phyloP scores from a whole-genome alignment of 129 eudicot species.

The Deinandra increscens region DNA sequence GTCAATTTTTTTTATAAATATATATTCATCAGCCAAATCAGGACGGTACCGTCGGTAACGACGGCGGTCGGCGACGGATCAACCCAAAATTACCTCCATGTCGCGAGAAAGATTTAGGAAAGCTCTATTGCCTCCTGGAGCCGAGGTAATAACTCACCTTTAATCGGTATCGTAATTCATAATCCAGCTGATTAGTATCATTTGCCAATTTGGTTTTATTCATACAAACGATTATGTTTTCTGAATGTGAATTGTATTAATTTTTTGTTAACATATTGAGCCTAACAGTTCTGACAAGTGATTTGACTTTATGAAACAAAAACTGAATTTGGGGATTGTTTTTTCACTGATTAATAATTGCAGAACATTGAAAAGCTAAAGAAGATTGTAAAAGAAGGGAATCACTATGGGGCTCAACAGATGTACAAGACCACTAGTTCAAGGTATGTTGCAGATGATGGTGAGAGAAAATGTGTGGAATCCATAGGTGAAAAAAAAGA shows the following conservation, averaged over 20 bases:
- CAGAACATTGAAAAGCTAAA: conserved; percentile 75
- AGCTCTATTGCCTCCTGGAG: conserved; percentile 36
- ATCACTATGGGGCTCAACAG: conserved; percentile 94
- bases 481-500: too few relatives aligned
- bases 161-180: not conserved
- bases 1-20: not conserved
- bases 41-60: conserved; percentile 23
- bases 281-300: not conserved
- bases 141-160: conserved; percentile 22
- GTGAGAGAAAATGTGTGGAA: too few relatives aligned
- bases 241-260: not conserved
- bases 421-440: conserved; percentile 84
- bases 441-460: conserved; percentile 39
- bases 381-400: conserved; percentile 65
- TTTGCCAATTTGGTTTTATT: not conserved
- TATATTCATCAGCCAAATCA: conserved; percentile 25
- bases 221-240: not conserved
- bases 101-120: conserved; percentile 38
- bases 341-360: conserved; percentile 19
- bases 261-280: not conserved
- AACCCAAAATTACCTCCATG: conserved; percentile 19
- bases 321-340: conserved; percentile 16
- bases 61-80: conserved; percentile 24
- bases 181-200: not conserved
- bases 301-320: not conserved